These are phyloP conservation scores for Pythium chondricola DNA, from an alignment of 352 stramenopile species.

Conservation along the genomic window DNA sequence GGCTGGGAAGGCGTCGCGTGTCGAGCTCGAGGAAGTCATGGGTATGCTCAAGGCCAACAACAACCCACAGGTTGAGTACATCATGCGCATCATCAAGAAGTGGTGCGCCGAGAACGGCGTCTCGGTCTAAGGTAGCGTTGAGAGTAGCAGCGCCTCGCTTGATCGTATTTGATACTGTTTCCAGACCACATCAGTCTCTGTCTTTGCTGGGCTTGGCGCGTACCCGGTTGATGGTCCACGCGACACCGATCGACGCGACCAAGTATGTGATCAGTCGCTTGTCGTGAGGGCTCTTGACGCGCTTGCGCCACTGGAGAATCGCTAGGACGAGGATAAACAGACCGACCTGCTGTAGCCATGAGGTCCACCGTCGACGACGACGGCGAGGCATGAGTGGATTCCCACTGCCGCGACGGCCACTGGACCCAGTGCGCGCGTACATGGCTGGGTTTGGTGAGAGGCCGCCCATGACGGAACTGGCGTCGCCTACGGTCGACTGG, in stretches of 20 bases:
- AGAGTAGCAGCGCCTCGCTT: neutral
- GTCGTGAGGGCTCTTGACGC: slow-evolving; percentile 38
- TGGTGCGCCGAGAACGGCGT: slow-evolving; percentile 90
- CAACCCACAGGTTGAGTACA: slow-evolving; percentile 95
- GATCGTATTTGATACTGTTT: neutral
- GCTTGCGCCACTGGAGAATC: slow-evolving; percentile 44
- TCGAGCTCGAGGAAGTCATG: slow-evolving; percentile 89
- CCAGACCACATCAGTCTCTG: no score
- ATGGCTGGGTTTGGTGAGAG: slow-evolving; percentile 13
- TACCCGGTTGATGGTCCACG: slow-evolving; percentile 47
- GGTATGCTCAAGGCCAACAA: slow-evolving; percentile 91
- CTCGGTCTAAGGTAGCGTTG: slow-evolving; percentile 34
- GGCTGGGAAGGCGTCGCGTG: slow-evolving; percentile 83
- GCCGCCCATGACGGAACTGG: slow-evolving; percentile 2
- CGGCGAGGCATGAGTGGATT: slow-evolving; percentile 8
- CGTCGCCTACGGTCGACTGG: slow-evolving; percentile 18
- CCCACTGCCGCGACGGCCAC: neutral
- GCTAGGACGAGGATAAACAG: slow-evolving; percentile 29
- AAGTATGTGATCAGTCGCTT: slow-evolving; percentile 59
- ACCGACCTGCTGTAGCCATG: slow-evolving; percentile 19
- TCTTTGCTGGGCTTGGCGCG: slow-evolving; percentile 33
- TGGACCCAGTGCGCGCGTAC: neutral
- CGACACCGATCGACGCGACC: slow-evolving; percentile 48
- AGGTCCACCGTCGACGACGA: slow-evolving; percentile 8
- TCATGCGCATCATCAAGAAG: slow-evolving; percentile 95